Base-by-base conservation (phyloP, 371 early-diverging fungal genomes). In the Dinochytrium kinnereticum region DNA sequence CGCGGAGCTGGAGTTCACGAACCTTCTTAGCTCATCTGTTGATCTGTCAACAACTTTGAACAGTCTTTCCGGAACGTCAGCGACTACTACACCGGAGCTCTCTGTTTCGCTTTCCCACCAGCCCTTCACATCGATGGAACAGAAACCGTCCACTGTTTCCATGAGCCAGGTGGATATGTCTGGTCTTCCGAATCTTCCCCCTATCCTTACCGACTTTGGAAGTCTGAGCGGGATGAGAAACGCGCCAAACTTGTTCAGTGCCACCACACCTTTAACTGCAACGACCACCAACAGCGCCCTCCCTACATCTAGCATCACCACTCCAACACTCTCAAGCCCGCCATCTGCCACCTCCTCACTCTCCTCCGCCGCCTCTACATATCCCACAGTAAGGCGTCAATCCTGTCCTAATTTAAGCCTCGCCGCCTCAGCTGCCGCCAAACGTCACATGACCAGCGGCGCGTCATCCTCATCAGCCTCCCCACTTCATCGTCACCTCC, bases 401-500 rank as follows among this genome's bases (percentile, higher is more conserved):
- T 53, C 55, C 55, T 53, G 55, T 26, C 55, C 55, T 26, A 53
- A 53, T 26, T 26, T 53, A 5, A 53, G 5, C 55, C 55, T 53
- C n/a, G 26, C 55, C 55, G 55, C 55, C 7, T 5, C 5, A 5
- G 55, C 17, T n/a, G 49, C 49, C 21, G 49, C 49, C 49, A 44
- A 44, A 21, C 55, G 64, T 31, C 33, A 26, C 15, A 10, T 38
- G 24, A 13, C 24, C 17, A 7, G 3, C 38, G 3, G 3, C 64
- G 34, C 64, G 33, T 31, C 64, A 7, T 61, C 64, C 13, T 21
- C 64, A 7, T 31, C 64, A 13, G 55, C 26, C 26, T 31, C 19
- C 24, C 21, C 64, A 30, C 38, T 34, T 33, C 64, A n/a, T 26
- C 55, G n/a, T 53, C 26, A 53, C 26, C 55, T 26, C 13, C n/a